Evolutionary conservation across 2,329 filamentous ascomycete species (phyloP), one percentile per base, ranked within the genome.

Genomic region (Aureobasidium sp.): DNA sequence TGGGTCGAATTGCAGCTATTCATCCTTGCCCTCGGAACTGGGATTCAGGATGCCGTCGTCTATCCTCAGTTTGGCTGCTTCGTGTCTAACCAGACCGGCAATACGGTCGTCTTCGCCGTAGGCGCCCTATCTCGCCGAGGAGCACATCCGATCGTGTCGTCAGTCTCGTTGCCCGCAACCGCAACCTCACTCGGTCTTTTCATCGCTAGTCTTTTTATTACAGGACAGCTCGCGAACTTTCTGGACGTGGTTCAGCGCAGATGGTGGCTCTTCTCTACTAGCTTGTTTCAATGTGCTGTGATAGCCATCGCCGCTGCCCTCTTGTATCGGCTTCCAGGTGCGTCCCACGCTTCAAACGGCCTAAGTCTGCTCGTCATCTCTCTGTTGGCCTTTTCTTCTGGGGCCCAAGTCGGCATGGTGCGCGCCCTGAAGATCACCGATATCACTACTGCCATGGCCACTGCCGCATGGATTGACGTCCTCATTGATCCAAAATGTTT

Each of bases 1-100:
- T n/a, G n/a, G n/a, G n/a, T n/a, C n/a, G n/a, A n/a, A n/a, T n/a
- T n/a, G n/a, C n/a, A n/a, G n/a, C n/a, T n/a, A n/a, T n/a, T n/a
- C n/a, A n/a, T n/a, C n/a, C n/a, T n/a, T 38, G 34, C 34, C 34
- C 34, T 38, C n/a, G 34, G 39, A 22, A 42, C 40, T 50, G 39
- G 39, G 11, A 27, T 42, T 16, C 39, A 42, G 39, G 39, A 83
- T 66, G 79, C 79, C 47, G 74, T 79, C 19, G 75, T 79, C 2
- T 83, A 80, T 62, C 78, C 77, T 21, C 79, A 82, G 61, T 84
- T 79, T 64, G 74, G 77, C 65, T 82, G 78, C 62, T 83, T 84
- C 64, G 78, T 78, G n/a, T 83, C 79, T 24, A 84, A 83, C 64
- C 80, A 84, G 61, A 84, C 81, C 0, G 81, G 81, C 56, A 84